These are phyloP conservation scores for Acer negundo DNA, from an alignment of 345 rosid species.

Conservation along the genomic window DNA sequence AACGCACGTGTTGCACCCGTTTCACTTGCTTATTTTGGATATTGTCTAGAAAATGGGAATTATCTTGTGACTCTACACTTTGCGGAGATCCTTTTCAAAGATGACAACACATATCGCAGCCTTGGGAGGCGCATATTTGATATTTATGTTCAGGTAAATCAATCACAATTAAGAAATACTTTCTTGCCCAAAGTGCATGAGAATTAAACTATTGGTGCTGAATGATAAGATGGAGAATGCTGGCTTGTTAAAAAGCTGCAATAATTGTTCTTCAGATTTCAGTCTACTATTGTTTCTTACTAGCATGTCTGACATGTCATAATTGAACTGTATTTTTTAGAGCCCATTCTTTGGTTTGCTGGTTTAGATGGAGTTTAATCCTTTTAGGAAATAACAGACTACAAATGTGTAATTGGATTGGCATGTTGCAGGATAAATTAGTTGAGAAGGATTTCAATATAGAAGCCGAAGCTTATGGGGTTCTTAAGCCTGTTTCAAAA, in stretches of 20 bases:
- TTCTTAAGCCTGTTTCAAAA: slow-evolving; percentile 32
- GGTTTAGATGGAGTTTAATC: background rate
- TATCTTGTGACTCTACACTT: slow-evolving; percentile 64
- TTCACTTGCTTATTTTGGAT: slow-evolving; percentile 59
- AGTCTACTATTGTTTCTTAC: background rate
- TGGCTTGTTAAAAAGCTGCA: slow-evolving; percentile 1
- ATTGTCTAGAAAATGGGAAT: slow-evolving; percentile 54
- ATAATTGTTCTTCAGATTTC: background rate
- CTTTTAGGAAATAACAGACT: background rate
- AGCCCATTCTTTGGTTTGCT: background rate
- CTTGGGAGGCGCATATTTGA: slow-evolving; percentile 59
- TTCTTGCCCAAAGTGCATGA: background rate
- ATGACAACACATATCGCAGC: slow-evolving; percentile 31
- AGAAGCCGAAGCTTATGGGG: slow-evolving; percentile 44
- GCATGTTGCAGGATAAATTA: slow-evolving; percentile 39
- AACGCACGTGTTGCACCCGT: slow-evolving; percentile 59
- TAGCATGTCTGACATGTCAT: background rate
- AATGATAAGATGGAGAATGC: too few species aligned
- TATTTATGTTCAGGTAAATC: slow-evolving; percentile 61
- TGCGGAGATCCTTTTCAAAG: slow-evolving; percentile 56
- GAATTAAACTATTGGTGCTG: background rate
- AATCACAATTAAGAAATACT: background rate
- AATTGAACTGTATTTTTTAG: background rate
- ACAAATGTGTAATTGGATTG: background rate
- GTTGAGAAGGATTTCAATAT: slow-evolving; percentile 14